These are phyloP conservation scores for Casaregolazyma lundiana DNA, from an alignment of 1,139 yeast genomes.

Conservation along the genomic window DNA sequence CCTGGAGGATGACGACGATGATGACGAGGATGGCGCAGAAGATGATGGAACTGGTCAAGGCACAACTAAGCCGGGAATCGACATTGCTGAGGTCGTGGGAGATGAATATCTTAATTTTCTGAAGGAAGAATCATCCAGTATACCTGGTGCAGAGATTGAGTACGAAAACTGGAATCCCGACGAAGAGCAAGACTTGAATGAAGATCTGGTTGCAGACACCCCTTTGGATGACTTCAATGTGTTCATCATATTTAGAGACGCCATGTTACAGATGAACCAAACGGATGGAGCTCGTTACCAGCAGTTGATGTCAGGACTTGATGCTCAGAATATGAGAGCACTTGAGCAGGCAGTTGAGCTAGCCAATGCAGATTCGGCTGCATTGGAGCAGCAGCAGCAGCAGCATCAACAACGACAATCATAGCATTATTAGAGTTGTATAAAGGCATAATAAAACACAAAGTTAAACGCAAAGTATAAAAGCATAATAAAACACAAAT, in stretches of 20 bases:
- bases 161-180: conserved; percentile 16
- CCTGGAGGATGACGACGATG: conserved; percentile 42
- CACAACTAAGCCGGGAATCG: conserved; percentile 32
- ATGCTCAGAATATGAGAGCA: conserved; percentile 35
- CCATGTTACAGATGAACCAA: conserved; percentile 35
- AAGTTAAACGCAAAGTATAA: too few species aligned
- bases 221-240: conserved; percentile 73
- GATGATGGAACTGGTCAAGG: conserved; percentile 41
- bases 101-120: conserved; percentile 32
- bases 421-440: not conserved
- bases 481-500: not conserved
- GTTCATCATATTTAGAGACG: conserved; percentile 47
- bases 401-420: not conserved
- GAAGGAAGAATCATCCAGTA: conserved; percentile 25
- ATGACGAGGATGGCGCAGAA: conserved; percentile 41
- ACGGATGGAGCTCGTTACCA: conserved; percentile 30
- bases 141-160: conserved; percentile 13
- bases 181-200: conserved; percentile 58
- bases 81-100: conserved; percentile 41
- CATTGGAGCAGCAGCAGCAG: conserved; percentile 3
- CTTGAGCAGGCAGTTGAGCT: conserved; percentile 22
- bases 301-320: conserved; percentile 23
- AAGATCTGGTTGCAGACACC: conserved; percentile 76
- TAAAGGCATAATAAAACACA: not conserved
- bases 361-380: conserved; percentile 16